Base-by-base conservation (phyloP, 768 basidiomycete species). In the Bullera alba region DNA sequence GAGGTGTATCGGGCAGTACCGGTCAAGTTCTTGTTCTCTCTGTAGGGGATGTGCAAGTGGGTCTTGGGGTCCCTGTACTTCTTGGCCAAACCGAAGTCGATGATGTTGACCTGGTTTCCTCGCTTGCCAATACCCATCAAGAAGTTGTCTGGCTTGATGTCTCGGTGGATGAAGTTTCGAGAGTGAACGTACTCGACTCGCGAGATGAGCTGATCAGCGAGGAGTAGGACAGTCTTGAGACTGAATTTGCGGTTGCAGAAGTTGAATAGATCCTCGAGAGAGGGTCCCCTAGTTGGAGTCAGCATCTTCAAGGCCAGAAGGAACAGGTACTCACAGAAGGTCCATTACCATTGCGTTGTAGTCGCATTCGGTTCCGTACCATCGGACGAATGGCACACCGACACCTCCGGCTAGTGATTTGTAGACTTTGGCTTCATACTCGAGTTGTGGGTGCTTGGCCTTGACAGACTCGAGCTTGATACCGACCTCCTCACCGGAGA, bases 381-480 rank as follows among this genome's bases (percentile, higher is more conserved):
- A 90, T 78, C 89, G 83, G 56, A 91, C 85, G 81, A 86, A 90
- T 0, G 88, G 88, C 0, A 92, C 86, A 34, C 88, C 88, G 23
- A 84, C 82, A 42, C 85, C 87, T 36, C 89, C 88, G 79, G 85
- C 86, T 54, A 92, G 80, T 0, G 84, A 83, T 75, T 88, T 89
- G 79, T 92, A 92, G 34, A 91, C 87, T 74, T 86, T 88, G 35
- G 84, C 84, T 69, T 92, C 89, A 63, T 89, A 87, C 70, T 85
- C 83, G 58, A 91, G 79, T 76, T 99, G 95, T n/a, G 95, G 95
- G 63, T 99, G 95, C 75, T 99, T 99, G 61, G 95, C 95, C 76
- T 99, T 99, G 74, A 97, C 90, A 1, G 93, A 96, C 76, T 99
- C 95, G 65, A 99, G 87, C 77, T 99, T 99, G 81, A 99, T 99